Percentiles rank a stretch among this genome's conserved stretches.
phyloP scores from a whole-genome alignment of 179 eudicot species.

The Silene noctiflora region DNA sequence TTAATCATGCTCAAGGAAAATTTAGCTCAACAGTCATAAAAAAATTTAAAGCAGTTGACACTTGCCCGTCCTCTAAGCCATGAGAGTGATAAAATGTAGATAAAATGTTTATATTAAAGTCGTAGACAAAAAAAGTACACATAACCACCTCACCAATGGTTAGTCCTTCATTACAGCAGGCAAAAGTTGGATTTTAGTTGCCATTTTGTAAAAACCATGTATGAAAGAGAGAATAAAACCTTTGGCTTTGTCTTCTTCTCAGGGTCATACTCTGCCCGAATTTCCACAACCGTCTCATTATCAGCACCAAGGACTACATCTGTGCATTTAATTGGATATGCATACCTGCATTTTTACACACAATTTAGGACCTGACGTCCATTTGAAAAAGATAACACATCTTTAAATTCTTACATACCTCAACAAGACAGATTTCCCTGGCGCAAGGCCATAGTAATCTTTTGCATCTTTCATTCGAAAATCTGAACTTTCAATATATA shows the following conservation, averaged over 20 bases:
- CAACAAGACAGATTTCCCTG: slow-evolving; percentile 77
- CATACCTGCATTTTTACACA: slow-evolving; percentile 51
- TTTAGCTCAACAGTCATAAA: background rate
- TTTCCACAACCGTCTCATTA: slow-evolving; percentile 72
- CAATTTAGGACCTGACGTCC: background rate
- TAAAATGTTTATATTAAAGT: background rate
- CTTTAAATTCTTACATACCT: slow-evolving; percentile 40
- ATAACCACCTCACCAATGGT: too few relatives aligned
- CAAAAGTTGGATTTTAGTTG: background rate
- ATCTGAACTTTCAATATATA: slow-evolving; percentile 83
- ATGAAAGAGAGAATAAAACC: slow-evolving; percentile 33
- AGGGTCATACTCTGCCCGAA: slow-evolving; percentile 91
- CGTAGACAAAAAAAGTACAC: too few relatives aligned
- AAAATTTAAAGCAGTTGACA: background rate
- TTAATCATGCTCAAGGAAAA: background rate
- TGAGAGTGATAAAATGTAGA: background rate
- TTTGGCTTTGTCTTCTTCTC: slow-evolving; percentile 81
- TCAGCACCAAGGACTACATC: slow-evolving; percentile 76
- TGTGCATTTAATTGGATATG: slow-evolving; percentile 82
- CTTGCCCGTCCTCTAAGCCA: background rate
- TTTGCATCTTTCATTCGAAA: slow-evolving; percentile 88
- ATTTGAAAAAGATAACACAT: background rate
- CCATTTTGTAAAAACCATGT: background rate
- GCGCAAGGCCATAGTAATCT: slow-evolving; percentile 96
- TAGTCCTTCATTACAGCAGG: too few relatives aligned